Conservation (phyloP, 257 asterid species). For the Cordia subcordata region DNA sequence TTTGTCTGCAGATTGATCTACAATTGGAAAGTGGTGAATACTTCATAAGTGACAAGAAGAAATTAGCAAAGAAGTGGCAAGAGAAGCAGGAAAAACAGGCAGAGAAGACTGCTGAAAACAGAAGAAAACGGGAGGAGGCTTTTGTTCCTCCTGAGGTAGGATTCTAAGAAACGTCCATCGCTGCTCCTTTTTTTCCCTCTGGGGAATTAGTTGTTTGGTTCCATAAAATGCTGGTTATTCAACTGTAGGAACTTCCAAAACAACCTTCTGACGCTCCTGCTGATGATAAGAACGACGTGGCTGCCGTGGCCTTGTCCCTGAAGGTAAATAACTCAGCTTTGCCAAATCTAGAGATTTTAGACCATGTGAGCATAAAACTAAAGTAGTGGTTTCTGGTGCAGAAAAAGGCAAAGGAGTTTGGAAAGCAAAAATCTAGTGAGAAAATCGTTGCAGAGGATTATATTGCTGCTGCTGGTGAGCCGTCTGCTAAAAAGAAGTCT, state of each 20-base stretch:
- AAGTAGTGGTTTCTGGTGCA: constrained; percentile 23
- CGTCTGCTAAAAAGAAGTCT: constrained; percentile 39
- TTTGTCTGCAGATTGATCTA: constrained; percentile 56
- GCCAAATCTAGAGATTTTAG: not conserved
- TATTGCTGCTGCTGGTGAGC: constrained; percentile 44
- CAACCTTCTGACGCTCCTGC: constrained; percentile 17
- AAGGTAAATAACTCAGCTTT: constrained; percentile 44
- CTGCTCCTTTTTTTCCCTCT: constrained; percentile 3
- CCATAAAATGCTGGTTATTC: not conserved
- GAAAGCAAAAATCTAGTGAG: constrained; percentile 46
- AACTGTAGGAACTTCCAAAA: constrained; percentile 52
- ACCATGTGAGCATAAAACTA: not conserved
- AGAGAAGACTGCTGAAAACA: constrained; percentile 63
- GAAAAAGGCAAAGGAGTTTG: constrained; percentile 67
- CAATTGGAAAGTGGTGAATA: constrained; percentile 88
- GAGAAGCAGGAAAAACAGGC: constrained; percentile 93
- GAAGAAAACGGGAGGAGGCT: constrained; percentile 71
- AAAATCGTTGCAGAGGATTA: constrained; percentile 58
- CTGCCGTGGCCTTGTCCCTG: constrained; percentile 51
- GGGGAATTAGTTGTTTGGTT: not conserved
- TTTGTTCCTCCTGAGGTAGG: constrained; percentile 88
- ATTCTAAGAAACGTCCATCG: not conserved
- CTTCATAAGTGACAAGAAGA: constrained; percentile 71
- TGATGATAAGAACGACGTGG: constrained; percentile 47
- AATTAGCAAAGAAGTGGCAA: constrained; percentile 77